Evolutionary conservation across 495 filamentous ascomycete genomes (phyloP).

Genomic region (Tuber microsphaerosporum): DNA sequence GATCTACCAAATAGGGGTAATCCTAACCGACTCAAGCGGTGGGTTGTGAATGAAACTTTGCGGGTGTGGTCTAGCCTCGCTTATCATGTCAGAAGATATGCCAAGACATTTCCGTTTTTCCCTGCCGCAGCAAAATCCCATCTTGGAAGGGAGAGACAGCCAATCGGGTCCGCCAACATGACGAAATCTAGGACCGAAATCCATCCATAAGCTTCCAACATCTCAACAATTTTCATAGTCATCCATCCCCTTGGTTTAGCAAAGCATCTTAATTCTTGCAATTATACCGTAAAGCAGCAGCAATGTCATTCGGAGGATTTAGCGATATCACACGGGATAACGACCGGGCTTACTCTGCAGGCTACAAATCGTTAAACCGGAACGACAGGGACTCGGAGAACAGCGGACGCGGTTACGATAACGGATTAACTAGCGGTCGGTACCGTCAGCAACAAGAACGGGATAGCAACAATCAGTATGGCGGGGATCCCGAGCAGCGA

Average conservation of each 20-base stretch:
- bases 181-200: neutral
- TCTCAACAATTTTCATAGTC: neutral
- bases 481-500: neutral
- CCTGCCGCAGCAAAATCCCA: neutral
- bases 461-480: conserved; percentile 9
- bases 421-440: conserved; percentile 3
- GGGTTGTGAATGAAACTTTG: neutral
- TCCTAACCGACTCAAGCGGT: neutral
- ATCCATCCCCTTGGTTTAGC: neutral
- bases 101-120: neutral
- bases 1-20: neutral
- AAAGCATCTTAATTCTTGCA: neutral
- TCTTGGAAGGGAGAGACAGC: neutral
- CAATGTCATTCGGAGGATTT: conserved; percentile 34
- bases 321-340: conserved; percentile 32
- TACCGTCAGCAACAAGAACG: conserved; percentile 15
- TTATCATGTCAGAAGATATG: neutral
- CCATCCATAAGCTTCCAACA: neutral
- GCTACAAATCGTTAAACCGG: neutral
- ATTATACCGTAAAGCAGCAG: neutral
- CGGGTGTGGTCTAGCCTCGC: neutral
- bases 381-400: neutral
- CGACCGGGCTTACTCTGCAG: conserved; percentile 29
- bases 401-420: neutral
- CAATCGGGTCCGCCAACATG: neutral